These are phyloP conservation scores for Capsaspora owczarzaki DNA, from an alignment of 78 protist species.

Conservation along the genomic window DNA sequence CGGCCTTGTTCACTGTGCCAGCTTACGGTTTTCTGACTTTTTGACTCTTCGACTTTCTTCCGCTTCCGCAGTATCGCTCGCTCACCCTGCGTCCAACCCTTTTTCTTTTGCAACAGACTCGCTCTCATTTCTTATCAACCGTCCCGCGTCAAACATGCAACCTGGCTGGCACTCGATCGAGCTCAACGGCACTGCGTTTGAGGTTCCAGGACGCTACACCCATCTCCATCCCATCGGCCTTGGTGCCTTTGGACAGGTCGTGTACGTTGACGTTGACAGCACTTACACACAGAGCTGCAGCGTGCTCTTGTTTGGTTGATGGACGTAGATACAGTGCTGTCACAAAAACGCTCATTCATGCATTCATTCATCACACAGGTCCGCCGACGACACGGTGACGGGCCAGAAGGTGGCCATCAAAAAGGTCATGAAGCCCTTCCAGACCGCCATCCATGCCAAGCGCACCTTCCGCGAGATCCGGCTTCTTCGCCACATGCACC, in stretches of 20 bases:
- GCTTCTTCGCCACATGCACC: slow-evolving; percentile 20
- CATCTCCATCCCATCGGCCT: not conserved
- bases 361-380: not conserved
- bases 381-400: not conserved
- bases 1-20: too few relatives aligned
- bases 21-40: too few relatives aligned
- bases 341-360: too few relatives aligned
- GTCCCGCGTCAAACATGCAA: too few relatives aligned
- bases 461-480: slow-evolving; percentile 33
- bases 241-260: slow-evolving; percentile 18
- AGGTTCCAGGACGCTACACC: slow-evolving; percentile 7
- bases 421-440: slow-evolving; percentile 17
- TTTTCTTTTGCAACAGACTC: too few relatives aligned
- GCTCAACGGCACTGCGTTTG: slow-evolving; percentile 7
- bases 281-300: too few relatives aligned
- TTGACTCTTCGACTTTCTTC: too few relatives aligned
- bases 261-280: not conserved
- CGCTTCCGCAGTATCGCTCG: too few relatives aligned
- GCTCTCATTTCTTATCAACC: too few relatives aligned
- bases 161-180: too few relatives aligned
- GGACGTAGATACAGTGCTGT: not conserved
- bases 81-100: too few relatives aligned
- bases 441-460: slow-evolving; percentile 5
- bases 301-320: too few relatives aligned
- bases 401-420: slow-evolving; percentile 29